Conservation (phyloP, 768 basidiomycete species). For the Termitomyces sp. region DNA sequence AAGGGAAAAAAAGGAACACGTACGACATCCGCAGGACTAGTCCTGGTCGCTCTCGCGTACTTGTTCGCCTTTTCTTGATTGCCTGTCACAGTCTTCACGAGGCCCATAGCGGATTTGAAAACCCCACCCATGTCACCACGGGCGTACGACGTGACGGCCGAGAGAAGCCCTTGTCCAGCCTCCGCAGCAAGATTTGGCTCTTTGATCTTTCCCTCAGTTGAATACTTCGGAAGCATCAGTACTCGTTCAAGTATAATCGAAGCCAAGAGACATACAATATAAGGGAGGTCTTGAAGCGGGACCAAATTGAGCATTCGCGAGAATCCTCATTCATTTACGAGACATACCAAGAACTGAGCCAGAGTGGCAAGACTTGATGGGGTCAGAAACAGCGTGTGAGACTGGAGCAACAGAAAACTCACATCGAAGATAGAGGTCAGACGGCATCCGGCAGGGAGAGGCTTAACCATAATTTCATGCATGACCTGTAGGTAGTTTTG, state of each 20-base stretch:
- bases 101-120: constrained; percentile 63
- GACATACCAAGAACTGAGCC: constrained; percentile 73
- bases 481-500: constrained; percentile 39
- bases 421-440: constrained; percentile 82
- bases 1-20: constrained; percentile 19
- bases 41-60: constrained; percentile 54
- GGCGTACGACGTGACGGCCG: constrained; percentile 71
- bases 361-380: constrained; percentile 75
- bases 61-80: constrained; percentile 57
- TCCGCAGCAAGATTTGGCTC: constrained; percentile 87
- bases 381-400: constrained; percentile 1
- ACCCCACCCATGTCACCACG: constrained; percentile 78
- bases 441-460: constrained; percentile 82
- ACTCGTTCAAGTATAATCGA: neutral
- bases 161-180: constrained; percentile 83
- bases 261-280: constrained; percentile 39
- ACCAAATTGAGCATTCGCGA: neutral
- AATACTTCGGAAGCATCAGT: constrained; percentile 49
- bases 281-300: constrained; percentile 54
- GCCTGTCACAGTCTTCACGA: constrained; percentile 75
- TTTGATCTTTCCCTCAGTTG: constrained; percentile 92
- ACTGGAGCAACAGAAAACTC: constrained; percentile 19
- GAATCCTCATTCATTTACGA: neutral
- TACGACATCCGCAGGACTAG: constrained; percentile 84
- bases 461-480: constrained; percentile 75